Evolutionary conservation across 345 rosid genomes (phyloP).

Genomic region (Murraya paniculata): DNA sequence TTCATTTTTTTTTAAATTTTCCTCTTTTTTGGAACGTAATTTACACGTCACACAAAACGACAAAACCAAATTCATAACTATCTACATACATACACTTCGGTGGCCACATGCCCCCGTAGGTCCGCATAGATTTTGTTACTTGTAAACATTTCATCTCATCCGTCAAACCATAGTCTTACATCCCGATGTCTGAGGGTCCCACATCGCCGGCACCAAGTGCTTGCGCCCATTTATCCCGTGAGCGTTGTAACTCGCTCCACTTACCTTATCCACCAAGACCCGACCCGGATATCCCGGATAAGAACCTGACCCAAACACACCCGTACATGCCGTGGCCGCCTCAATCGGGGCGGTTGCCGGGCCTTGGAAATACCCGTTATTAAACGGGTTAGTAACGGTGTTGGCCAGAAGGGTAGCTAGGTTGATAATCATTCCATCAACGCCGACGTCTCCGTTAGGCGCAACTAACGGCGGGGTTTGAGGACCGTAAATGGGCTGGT

Average conservation of each 20-base stretch:
- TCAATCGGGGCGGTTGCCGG: slow-evolving; percentile 67
- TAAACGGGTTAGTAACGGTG: slow-evolving; percentile 77
- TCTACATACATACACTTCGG: slow-evolving; percentile 17
- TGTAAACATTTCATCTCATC: neutral
- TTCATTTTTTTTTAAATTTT: neutral
- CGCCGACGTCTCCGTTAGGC: slow-evolving; percentile 91
- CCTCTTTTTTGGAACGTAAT: slow-evolving; percentile 18
- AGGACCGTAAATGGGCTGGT: slow-evolving; percentile 88
- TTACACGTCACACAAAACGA: slow-evolving; percentile 33
- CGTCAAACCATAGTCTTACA: slow-evolving; percentile 53
- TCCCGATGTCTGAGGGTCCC: slow-evolving; percentile 70
- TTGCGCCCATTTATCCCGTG: slow-evolving; percentile 66
- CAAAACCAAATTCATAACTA: slow-evolving; percentile 28
- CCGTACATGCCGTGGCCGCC: slow-evolving; percentile 76
- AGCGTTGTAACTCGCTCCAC: slow-evolving; percentile 80
- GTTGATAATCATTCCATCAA: slow-evolving; percentile 89
- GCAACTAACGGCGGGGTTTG: slow-evolving; percentile 78
- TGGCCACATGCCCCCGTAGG: slow-evolving; percentile 12
- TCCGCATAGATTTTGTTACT: slow-evolving; percentile 21
- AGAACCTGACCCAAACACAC: slow-evolving; percentile 75
- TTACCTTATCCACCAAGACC: slow-evolving; percentile 55
- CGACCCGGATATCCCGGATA: slow-evolving; percentile 82
- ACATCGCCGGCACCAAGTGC: slow-evolving; percentile 81
- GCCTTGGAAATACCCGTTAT: slow-evolving; percentile 70
- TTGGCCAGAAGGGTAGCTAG: slow-evolving; percentile 71